These are phyloP conservation scores for Rhodofomes roseus DNA, from an alignment of 1,284 basidiomycete genomes.

Conservation along the genomic window DNA sequence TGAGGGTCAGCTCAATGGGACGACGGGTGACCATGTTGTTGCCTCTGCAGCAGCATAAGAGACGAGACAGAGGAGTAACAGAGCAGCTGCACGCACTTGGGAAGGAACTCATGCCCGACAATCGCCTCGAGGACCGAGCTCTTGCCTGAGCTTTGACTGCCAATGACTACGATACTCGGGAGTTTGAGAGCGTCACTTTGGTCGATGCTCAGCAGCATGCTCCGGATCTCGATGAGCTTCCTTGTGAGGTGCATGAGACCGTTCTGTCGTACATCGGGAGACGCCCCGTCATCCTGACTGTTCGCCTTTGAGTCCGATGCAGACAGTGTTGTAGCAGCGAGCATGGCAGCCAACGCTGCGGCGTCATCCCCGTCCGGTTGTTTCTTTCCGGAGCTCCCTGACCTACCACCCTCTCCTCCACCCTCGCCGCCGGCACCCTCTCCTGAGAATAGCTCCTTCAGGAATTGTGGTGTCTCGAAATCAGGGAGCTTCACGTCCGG, in stretches of 20 bases:
- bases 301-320: constrained; percentile 57
- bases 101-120: constrained; percentile 97
- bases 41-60: constrained; percentile 53
- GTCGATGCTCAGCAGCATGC: constrained; percentile 91
- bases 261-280: constrained; percentile 43
- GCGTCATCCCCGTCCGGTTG: constrained; percentile 52
- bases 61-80: constrained; percentile 11
- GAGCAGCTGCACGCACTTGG: constrained; percentile 62
- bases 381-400: constrained; percentile 29
- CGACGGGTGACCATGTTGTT: constrained; percentile 99
- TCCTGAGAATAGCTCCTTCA: constrained; percentile 63
- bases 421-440: constrained; percentile 29
- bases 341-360: constrained; percentile 64
- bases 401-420: constrained; percentile 25
- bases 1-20: constrained; percentile 95
- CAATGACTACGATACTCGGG: constrained; percentile 97
- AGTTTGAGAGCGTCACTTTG: constrained; percentile 92
- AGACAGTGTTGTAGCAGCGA: constrained; percentile 71
- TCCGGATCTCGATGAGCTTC: constrained; percentile 95
- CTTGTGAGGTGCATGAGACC: constrained; percentile 89
- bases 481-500: constrained; percentile 62
- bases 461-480: constrained; percentile 67
- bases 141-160: constrained; percentile 97
- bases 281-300: constrained; percentile 30
- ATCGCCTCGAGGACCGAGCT: constrained; percentile 97